Conservation (phyloP, 2,329 filamentous ascomycete species). For the Verticillium isaacii region DNA sequence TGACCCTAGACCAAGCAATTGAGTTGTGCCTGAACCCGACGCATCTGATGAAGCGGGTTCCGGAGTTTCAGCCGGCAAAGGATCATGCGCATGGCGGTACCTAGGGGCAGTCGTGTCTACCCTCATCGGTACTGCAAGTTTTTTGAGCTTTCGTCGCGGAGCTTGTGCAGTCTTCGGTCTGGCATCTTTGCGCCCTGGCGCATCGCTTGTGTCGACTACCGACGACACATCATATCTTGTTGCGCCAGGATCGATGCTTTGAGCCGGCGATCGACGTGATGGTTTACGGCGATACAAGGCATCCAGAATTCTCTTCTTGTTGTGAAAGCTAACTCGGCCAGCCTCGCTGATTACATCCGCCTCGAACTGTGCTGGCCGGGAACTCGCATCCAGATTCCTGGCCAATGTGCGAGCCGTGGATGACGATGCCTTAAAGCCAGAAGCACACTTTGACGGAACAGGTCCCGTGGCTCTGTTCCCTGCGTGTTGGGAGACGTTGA, state of each 20-base stretch:
- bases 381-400: not conserved
- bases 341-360: slow-evolving; percentile 30
- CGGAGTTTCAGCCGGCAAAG: slow-evolving; percentile 26
- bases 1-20: slow-evolving; percentile 43
- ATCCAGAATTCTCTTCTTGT: slow-evolving; percentile 51
- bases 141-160: slow-evolving; percentile 29
- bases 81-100: slow-evolving; percentile 49
- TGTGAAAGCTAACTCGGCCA: slow-evolving; percentile 36
- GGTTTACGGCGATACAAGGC: slow-evolving; percentile 37
- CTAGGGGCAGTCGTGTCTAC: slow-evolving; percentile 48
- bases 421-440: not conserved
- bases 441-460: not conserved
- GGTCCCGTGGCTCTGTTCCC: not conserved
- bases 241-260: slow-evolving; percentile 2
- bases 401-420: not conserved
- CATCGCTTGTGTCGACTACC: not conserved
- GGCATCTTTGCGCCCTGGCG: not conserved
- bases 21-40: not conserved
- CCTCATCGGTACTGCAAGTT: slow-evolving; percentile 35
- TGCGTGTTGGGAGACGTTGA: not conserved
- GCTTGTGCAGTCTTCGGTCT: not conserved
- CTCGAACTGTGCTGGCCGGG: slow-evolving; percentile 51
- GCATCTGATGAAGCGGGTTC: slow-evolving; percentile 10
- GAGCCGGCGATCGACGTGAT: slow-evolving; percentile 10
- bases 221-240: not conserved